These are phyloP conservation scores for Sugiyamaella americana DNA, from an alignment of 805 yeast species.

Conservation along the genomic window DNA sequence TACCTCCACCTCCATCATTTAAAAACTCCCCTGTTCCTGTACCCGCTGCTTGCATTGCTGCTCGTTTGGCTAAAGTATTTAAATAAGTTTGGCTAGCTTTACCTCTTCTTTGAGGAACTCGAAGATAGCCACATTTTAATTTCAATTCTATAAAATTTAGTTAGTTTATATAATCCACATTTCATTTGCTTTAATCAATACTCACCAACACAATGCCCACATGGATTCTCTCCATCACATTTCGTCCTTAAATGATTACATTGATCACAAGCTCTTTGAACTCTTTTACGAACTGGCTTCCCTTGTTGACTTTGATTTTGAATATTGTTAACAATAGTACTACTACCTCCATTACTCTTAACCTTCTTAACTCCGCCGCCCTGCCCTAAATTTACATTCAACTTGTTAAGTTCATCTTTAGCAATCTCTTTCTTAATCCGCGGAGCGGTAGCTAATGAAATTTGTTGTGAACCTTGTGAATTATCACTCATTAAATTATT, in stretches of 20 bases:
- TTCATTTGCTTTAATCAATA: no score
- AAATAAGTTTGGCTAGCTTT: slow-evolving; percentile 32
- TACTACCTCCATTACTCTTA: no score
- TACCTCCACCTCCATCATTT: not conserved
- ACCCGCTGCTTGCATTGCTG: slow-evolving; percentile 13
- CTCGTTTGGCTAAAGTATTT: slow-evolving; percentile 8
- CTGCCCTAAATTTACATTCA: no score
- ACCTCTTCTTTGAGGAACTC: slow-evolving; percentile 43
- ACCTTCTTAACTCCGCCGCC: no score
- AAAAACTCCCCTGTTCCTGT: no score
- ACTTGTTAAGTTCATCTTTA: no score
- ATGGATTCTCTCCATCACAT: slow-evolving; percentile 44
- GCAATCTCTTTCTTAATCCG: not conserved
- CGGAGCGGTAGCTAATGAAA: not conserved
- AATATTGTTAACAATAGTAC: no score
- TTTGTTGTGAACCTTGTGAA: not conserved
- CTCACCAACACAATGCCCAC: slow-evolving; percentile 36
- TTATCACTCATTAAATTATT: not conserved
- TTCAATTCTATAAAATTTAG: slow-evolving; percentile 8
- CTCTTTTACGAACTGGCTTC: not conserved
- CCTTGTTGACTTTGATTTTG: not conserved
- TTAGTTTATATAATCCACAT: no score
- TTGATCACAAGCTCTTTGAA: slow-evolving; percentile 41
- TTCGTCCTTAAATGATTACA: slow-evolving; percentile 44
- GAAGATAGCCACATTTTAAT: slow-evolving; percentile 32